phyloP scores from a whole-genome alignment of 2,329 filamentous ascomycete genomes.

The Neopestalotiopsis clavispora region DNA sequence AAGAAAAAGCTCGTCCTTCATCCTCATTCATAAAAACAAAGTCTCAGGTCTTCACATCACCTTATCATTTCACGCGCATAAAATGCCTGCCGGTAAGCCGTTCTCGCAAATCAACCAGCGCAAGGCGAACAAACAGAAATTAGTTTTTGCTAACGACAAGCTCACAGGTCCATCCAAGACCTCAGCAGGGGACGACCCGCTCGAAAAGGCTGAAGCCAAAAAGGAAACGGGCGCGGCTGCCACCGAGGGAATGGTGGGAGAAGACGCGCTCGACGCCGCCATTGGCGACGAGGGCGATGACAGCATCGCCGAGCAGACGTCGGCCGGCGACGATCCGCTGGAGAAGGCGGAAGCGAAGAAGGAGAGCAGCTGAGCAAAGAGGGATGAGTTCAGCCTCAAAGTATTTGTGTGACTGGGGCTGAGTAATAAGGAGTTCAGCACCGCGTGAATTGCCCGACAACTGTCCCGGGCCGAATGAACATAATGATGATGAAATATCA shows the following conservation, averaged over 20 bases:
- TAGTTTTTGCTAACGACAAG: not conserved
- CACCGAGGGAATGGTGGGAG: conserved; percentile 9
- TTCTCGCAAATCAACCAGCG: no score
- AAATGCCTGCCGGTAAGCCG: not conserved
- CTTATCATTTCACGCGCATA: not conserved
- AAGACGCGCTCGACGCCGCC: conserved; percentile 13
- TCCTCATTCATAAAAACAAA: not conserved
- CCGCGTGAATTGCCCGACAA: no score
- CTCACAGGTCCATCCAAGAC: not conserved
- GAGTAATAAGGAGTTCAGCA: no score
- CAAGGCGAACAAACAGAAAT: no score
- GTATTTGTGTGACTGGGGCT: not conserved
- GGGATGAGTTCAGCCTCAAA: not conserved
- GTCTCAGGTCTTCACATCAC: not conserved
- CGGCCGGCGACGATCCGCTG: conserved; percentile 6
- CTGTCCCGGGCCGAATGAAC: no score
- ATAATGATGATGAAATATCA: not conserved
- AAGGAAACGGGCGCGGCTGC: conserved; percentile 10
- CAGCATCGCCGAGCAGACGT: conserved; percentile 9
- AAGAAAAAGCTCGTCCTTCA: not conserved
- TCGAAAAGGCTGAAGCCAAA: conserved; percentile 14
- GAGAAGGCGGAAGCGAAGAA: conserved; percentile 15
- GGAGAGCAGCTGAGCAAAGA: not conserved
- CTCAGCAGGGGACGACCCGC: conserved; percentile 2
- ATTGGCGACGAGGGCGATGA: conserved; percentile 15